Conservation (phyloP, 2,329 filamentous ascomycete species). For the Epichloe aotearoae region DNA sequence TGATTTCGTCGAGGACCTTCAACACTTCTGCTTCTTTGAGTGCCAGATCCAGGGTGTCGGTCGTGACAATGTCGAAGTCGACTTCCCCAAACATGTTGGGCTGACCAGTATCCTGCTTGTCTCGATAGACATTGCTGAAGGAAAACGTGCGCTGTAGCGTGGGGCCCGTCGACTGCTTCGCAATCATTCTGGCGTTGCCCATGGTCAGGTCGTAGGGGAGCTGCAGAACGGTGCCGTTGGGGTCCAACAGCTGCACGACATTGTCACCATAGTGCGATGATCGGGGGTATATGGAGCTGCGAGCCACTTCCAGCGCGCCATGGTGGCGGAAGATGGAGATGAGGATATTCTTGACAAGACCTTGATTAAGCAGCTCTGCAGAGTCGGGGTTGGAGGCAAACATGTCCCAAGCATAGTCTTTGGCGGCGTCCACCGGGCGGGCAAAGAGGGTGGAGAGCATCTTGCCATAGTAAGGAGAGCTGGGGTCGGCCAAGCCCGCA, state of each 20-base stretch:
- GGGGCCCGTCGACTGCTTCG: conserved; percentile 49
- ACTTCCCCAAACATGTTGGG: conserved; percentile 77
- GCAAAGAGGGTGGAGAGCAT: conserved; percentile 79
- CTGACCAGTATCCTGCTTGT: conserved; percentile 64
- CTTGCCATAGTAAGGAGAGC: conserved; percentile 79
- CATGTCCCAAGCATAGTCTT: conserved; percentile 70
- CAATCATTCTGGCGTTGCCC: conserved; percentile 73
- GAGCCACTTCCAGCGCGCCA: conserved; percentile 69
- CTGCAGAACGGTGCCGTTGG: conserved; percentile 77
- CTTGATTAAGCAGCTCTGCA: conserved; percentile 55
- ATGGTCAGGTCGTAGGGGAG: conserved; percentile 89
- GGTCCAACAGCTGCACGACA: conserved; percentile 68
- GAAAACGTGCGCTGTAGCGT: conserved; percentile 65
- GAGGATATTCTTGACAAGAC: conserved; percentile 61
- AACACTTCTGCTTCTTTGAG: conserved; percentile 88
- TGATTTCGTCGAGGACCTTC: conserved; percentile 87
- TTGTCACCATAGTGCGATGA: conserved; percentile 64
- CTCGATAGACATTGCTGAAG: conserved; percentile 79
- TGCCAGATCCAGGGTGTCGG: conserved; percentile 66
- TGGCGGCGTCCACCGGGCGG: conserved; percentile 61
- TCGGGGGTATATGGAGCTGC: conserved; percentile 66
- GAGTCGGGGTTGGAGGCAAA: conserved; percentile 39
- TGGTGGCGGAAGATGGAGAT: conserved; percentile 74
- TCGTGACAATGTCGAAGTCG: conserved; percentile 91
- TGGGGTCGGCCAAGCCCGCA: conserved; percentile 66